These are phyloP conservation scores for Phaseolus coccineus DNA, from an alignment of 331 rosid genomes.

Conservation along the genomic window DNA sequence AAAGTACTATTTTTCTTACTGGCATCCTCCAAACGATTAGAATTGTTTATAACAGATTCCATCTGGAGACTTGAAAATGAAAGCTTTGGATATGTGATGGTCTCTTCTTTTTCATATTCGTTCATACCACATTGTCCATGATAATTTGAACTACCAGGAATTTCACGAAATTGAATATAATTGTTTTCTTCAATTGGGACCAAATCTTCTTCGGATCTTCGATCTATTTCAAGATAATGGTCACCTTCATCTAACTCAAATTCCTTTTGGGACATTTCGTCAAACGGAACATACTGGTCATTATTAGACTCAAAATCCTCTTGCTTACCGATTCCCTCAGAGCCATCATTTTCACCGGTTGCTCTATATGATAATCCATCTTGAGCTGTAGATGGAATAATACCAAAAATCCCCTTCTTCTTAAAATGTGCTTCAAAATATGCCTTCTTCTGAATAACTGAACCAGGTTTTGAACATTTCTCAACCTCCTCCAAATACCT, in stretches of 20 bases:
- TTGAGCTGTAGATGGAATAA: slow-evolving; percentile 42
- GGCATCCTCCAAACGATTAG: slow-evolving; percentile 39
- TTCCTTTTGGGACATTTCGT: slow-evolving; percentile 36
- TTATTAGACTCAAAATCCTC: slow-evolving; percentile 57
- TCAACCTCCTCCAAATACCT: slow-evolving; percentile 83
- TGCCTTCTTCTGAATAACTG: slow-evolving; percentile 72
- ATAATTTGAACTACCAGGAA: slow-evolving; percentile 52
- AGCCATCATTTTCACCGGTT: slow-evolving; percentile 51
- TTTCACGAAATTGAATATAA: slow-evolving; percentile 51
- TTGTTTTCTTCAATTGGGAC: slow-evolving; percentile 35
- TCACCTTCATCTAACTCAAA: slow-evolving; percentile 39
- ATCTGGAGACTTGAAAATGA: slow-evolving; percentile 46
- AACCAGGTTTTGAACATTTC: slow-evolving; percentile 78
- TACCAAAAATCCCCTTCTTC: slow-evolving; percentile 65
- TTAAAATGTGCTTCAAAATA: slow-evolving; percentile 83
- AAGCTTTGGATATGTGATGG: slow-evolving; percentile 36
- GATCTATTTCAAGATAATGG: slow-evolving; percentile 46
- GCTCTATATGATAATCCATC: slow-evolving; percentile 37
- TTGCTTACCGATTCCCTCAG: slow-evolving; percentile 45
- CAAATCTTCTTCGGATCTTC: slow-evolving; percentile 29
- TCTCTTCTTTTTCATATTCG: slow-evolving; percentile 49
- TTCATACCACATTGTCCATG: slow-evolving; percentile 48
- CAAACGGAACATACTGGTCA: slow-evolving; percentile 43
- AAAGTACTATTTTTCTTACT: slow-evolving; percentile 34
- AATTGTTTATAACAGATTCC: slow-evolving; percentile 41